Conservation (phyloP, 2,329 filamentous ascomycete genomes). For the Alternaria arborescens region DNA sequence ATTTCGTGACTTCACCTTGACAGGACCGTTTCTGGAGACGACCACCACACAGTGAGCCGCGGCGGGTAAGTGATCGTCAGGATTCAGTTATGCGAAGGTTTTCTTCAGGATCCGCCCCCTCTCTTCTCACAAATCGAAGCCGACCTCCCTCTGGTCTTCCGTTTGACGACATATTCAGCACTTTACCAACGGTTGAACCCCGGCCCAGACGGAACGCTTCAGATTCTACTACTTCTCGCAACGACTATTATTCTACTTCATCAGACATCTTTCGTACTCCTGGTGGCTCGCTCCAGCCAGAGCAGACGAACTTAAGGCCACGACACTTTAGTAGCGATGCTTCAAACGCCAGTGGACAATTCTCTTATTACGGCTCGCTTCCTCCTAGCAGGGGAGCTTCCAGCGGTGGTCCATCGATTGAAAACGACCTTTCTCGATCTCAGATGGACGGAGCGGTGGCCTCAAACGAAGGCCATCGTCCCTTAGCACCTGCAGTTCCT, state of each 20-base stretch:
- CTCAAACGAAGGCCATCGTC: constrained; percentile 15
- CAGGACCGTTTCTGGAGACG: too few relatives aligned
- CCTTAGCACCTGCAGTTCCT: background rate
- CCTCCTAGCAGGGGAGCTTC: constrained; percentile 34
- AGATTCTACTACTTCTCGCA: background rate
- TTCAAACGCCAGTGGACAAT: constrained; percentile 40
- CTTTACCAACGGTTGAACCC: constrained; percentile 6
- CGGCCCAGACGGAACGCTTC: background rate
- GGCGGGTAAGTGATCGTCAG: constrained; percentile 19
- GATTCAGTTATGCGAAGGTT: constrained; percentile 25
- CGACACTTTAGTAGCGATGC: constrained; percentile 35
- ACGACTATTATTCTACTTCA: background rate
- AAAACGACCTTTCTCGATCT: constrained; percentile 17
- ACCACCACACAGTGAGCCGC: constrained; percentile 32
- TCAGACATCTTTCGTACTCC: background rate
- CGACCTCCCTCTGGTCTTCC: constrained; percentile 6
- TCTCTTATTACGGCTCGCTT: constrained; percentile 44
- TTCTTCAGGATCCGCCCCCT: constrained; percentile 34
- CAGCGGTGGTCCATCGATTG: constrained; percentile 32
- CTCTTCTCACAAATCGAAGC: constrained; percentile 9
- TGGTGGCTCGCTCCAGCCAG: background rate
- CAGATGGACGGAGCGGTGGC: constrained; percentile 35
- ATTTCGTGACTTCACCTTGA: too few relatives aligned
- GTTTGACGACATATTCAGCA: constrained; percentile 28
- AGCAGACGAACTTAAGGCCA: background rate